A percentile compares a stretch with the other conserved stretches of the same genome.
These are phyloP conservation scores for Silene vulgaris DNA, from an alignment of 179 eudicot species.

Conservation along the genomic window DNA sequence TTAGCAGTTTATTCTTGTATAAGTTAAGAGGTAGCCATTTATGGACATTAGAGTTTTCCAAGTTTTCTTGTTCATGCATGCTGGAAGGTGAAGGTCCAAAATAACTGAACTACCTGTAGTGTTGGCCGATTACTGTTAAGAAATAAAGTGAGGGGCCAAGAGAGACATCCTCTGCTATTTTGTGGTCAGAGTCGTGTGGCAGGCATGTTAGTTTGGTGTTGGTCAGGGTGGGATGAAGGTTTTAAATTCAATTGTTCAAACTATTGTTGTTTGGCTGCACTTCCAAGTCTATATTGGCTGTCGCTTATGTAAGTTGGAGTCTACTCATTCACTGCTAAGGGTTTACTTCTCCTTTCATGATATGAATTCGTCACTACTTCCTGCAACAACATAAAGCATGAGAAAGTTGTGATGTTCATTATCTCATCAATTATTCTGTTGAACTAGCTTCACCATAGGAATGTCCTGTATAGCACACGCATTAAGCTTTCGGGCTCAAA, in stretches of 20 bases:
- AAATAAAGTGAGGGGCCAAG: not conserved
- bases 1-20: not conserved
- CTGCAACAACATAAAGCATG: conserved; percentile 1
- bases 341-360: not conserved
- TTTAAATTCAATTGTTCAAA: not conserved
- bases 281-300: not conserved
- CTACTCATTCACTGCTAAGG: conserved; percentile 1
- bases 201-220: not conserved
- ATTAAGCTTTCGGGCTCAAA: not conserved
- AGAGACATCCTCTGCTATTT: not conserved
- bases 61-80: not conserved
- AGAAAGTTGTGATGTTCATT: conserved; percentile 9
- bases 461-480: not conserved
- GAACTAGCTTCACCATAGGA: not conserved
- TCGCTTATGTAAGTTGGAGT: not conserved
- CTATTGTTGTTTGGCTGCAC: not conserved
- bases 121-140: not conserved
- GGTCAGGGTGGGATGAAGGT: conserved; percentile 6
- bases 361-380: conserved; percentile 7
- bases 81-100: not conserved
- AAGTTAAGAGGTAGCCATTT: not conserved
- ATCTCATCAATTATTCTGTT: not conserved
- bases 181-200: not conserved
- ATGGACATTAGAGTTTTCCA: not conserved
- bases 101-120: not conserved